Evolutionary conservation across 1,139 yeast genomes (phyloP).

Genomic region (Taphrina confusa): DNA sequence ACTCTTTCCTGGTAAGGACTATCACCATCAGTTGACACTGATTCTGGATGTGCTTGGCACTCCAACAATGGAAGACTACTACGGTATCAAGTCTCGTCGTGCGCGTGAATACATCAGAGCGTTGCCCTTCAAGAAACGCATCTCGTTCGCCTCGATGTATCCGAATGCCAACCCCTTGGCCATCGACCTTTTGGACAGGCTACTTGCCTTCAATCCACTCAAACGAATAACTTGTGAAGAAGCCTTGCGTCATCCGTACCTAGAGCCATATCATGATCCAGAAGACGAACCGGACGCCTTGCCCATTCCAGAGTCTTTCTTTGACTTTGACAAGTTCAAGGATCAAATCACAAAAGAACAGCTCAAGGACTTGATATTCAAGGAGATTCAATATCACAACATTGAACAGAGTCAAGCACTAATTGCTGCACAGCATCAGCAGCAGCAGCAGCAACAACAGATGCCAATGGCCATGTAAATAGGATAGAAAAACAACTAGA

Average conservation of each 20-base stretch:
- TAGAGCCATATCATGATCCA: constrained; percentile 76
- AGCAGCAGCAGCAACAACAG: constrained; percentile 16
- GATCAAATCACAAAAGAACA: constrained; percentile 70
- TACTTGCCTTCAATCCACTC: constrained; percentile 77
- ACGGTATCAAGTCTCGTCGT: constrained; percentile 74
- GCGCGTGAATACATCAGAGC: constrained; percentile 84
- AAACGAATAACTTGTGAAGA: constrained; percentile 76
- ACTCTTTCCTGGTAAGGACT: constrained; percentile 90
- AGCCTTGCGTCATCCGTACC: constrained; percentile 80
- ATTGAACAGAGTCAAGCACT: constrained; percentile 15
- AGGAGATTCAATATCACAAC: constrained; percentile 35
- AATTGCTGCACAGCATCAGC: constrained; percentile 13
- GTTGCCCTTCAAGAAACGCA: constrained; percentile 64
- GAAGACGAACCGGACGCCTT: constrained; percentile 75
- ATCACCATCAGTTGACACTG: constrained; percentile 80
- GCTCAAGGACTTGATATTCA: constrained; percentile 52
- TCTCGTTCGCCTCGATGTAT: constrained; percentile 58
- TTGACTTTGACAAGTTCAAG: constrained; percentile 76
- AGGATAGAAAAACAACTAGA: background rate
- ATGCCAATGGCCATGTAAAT: constrained; percentile 1
- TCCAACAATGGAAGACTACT: constrained; percentile 78
- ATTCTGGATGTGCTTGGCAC: constrained; percentile 90
- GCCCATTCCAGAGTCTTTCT: constrained; percentile 73
- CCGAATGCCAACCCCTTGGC: constrained; percentile 61
- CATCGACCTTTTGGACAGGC: constrained; percentile 69